Base-by-base conservation (phyloP, 257 asterid species). In the Primulina huaijiensis region DNA sequence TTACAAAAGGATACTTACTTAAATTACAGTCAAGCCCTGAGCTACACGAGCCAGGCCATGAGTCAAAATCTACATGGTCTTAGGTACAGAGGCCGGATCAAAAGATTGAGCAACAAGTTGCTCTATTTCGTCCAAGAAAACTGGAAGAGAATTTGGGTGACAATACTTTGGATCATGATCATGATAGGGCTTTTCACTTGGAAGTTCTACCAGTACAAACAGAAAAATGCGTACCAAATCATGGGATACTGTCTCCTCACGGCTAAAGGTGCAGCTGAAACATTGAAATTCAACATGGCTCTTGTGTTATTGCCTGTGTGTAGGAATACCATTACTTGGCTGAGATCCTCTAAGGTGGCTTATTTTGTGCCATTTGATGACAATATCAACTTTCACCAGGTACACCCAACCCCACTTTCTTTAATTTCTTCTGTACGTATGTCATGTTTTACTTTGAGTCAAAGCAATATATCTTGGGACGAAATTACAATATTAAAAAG, bases 251-350 rank as follows among this genome's bases (percentile, higher is more conserved):
- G 99, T 43, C 87, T 93, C 59, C 89, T 80, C 69, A 93, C 97
- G 38, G 99, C 99, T 70, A 93, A 93, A 72, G 99, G 97, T 11
- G 97, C 99, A 0, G 99, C 91, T 3, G 99, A 93, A 85, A 93
- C 97, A 33, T 80, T 93, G 37, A 93, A 93, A 75, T 75, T 93
- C 81, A 93, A 93, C 74, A 90, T 93, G 99, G 99, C 99, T 23
- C 85, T 93, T 40, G 68, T 93, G 30, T 68, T 93, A 68, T 74
- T 93, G 80, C 99, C 99, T n/a, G 99, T 93, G 31, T 93, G 96
- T 63, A 83, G 99, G 85, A 93, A 90, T 84, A 87, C 78, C 64
- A 90, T 93, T 62, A 93, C 99, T 72, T 87, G 95, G 95, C 82
- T 90, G 35, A 86, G 99, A 91, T 89, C 99, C 38, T 85, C 96